Base-by-base conservation (phyloP, 2,329 filamentous ascomycete species). In the Fusarium equiseti region DNA sequence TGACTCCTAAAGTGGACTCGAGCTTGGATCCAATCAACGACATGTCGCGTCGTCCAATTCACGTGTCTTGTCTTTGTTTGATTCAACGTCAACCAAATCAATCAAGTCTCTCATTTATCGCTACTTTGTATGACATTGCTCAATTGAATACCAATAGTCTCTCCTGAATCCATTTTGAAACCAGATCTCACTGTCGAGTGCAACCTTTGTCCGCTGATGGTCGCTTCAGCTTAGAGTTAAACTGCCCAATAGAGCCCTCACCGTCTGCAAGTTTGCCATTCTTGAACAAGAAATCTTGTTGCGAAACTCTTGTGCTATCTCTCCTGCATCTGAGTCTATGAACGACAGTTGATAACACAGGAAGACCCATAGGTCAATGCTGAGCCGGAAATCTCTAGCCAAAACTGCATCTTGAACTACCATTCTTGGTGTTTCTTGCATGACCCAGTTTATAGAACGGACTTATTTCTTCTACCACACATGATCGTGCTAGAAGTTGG, bases 1-100 rank as follows among this genome's bases (percentile, higher is more conserved):
- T 27, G 18, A 15, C 20, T 32, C 20, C 22, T 24, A 38, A 42
- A 45, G 73, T 72, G 73, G 71, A 50, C 66, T 56, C 61, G 49
- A 53, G 35, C 50, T 53, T 53, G 32, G 13, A 45, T 40, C 71
- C 49, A 69, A 69, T 46, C 51, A 57, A 42, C 46, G 38, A 62
- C 42, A 61, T 59, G 54, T 61, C 63, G 44, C 63, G 58, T 64
- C 48, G 22, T 31, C 12, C 20, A n/a, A 42, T 59, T 40, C 55
- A 53, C 62, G 48, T 51, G 49, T 42, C 24, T 40, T 13, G 13
- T 45, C 43, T 55, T 54, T 46, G 50, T 27, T 13, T 15, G 26
- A 52, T 52, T 53, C 24, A 43, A 53, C 24, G n/a, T 43, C n/a
- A 29, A 40, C 18, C 24, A 22, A 26, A 24, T 26, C 22, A 26